Base-by-base conservation (phyloP, 139 green algal species). In the Chlamydomonas asymmetrica region DNA sequence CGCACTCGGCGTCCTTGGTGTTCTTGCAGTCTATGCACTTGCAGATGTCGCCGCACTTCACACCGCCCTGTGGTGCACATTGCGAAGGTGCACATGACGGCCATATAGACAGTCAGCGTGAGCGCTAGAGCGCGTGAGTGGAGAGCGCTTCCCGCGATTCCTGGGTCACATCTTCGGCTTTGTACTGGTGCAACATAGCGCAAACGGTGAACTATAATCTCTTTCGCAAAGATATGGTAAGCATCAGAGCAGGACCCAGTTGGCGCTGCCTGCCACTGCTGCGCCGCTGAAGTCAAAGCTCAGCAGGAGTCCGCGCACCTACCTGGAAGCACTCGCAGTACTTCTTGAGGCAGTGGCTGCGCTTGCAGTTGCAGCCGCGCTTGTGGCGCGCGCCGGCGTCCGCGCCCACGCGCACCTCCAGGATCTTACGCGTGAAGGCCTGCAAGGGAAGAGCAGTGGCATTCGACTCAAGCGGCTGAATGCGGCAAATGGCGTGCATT, bases 271-370 rank as follows among this genome's bases (percentile, higher is more conserved):
- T 10, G 45, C 45, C 13, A 54, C 13, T 10, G 45, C 16, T 10
- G 63, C 4, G 25, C 1, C 10, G 34, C 43, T 35, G 13, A 32
- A 39, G 23, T 35, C 27, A 48, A 18, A 45, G 2, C 34, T 5
- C 66, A 54, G 22, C 5, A 48, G 16, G 25, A 13, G 6, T 49
- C 5, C 25, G 2, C 34, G 5, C 56, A 16, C 73, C 35, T 63
- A 93, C 93, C 88, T 98, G 93, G 83, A 92, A 99, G 90, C 95
- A 99, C 85, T 99, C 95, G 84, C 95, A 99, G 87, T 99, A 99
- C 89, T 98, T 98, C 67, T 98, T 98, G 39, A 92, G 87, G 89
- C 95, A 99, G 68, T 91, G 80, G 48, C 82, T 92, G 63, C 90
- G 92, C 71, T 90, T 91, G 90, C 93, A 98, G 76, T 92, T 84